Evolutionary conservation across 768 basidiomycete species (phyloP).

Genomic region (Clathrus columnatus): DNA sequence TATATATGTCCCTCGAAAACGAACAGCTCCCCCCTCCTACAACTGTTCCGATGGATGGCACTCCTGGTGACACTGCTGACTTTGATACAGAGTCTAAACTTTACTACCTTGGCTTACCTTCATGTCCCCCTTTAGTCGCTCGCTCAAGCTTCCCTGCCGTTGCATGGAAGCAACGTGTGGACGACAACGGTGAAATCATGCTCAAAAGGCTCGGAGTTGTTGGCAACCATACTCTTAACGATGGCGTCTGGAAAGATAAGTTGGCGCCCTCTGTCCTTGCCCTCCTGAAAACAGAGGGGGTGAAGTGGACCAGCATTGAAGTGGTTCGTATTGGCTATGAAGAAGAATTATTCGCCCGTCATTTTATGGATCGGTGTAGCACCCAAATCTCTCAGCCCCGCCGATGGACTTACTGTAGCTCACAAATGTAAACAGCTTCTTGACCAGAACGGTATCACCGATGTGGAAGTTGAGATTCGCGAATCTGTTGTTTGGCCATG

Average conservation of each 20-base stretch:
- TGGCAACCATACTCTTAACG: constrained; percentile 16
- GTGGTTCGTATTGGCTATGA: constrained; percentile 15
- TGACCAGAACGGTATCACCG: constrained; percentile 17
- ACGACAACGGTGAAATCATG: constrained; percentile 20
- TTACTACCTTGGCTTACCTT: constrained; percentile 24
- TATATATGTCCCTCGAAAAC: too few species aligned
- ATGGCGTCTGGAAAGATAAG: constrained; percentile 15
- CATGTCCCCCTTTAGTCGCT: constrained; percentile 22
- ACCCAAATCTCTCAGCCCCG: constrained; percentile 21
- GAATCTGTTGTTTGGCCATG: constrained; percentile 18
- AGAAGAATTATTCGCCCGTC: constrained; percentile 15
- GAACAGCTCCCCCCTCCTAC: too few species aligned
- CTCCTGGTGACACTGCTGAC: too few species aligned
- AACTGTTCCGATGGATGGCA: too few species aligned
- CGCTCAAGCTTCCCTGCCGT: constrained; percentile 15
- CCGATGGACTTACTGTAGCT: constrained; percentile 22
- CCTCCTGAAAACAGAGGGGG: constrained; percentile 13
- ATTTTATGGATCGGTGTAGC: constrained; percentile 29
- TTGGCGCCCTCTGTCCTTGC: constrained; percentile 11
- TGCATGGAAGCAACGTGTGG: constrained; percentile 20
- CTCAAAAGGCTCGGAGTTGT: constrained; percentile 19
- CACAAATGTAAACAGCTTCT: constrained; percentile 19
- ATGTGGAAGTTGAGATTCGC: constrained; percentile 27
- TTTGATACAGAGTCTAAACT: constrained; percentile 18
- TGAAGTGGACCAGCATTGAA: constrained; percentile 16